Percentiles rank a stretch among this genome's conserved stretches.
Conservation (phyloP, 177 flowering plant species). For the Vitis hybrid region DNA sequence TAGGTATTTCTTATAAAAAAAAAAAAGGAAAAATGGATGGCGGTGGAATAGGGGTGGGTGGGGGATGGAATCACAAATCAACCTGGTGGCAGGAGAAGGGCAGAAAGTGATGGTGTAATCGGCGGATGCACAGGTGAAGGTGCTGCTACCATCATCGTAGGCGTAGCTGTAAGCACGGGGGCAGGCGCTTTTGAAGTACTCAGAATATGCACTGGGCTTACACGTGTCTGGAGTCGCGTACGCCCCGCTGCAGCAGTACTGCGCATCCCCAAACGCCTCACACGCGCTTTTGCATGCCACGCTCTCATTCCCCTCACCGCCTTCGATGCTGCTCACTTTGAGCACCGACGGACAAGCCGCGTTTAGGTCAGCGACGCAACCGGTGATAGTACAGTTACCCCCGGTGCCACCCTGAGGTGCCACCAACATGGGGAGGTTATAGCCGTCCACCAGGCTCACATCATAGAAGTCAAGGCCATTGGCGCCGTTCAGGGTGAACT, state of each 20-base stretch:
- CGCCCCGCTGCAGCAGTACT: slow-evolving; percentile 77
- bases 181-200: slow-evolving; percentile 67
- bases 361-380: slow-evolving; percentile 66
- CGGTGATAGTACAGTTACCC: slow-evolving; percentile 62
- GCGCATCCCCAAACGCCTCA: slow-evolving; percentile 66
- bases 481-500: slow-evolving; percentile 67
- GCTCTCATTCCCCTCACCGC: slow-evolving; percentile 15
- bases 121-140: slow-evolving; percentile 72
- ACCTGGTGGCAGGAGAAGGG: slow-evolving; percentile 59
- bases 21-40: background rate
- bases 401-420: slow-evolving; percentile 42
- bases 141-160: slow-evolving; percentile 80
- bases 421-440: slow-evolving; percentile 65
- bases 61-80: background rate
- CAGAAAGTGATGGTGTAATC: slow-evolving; percentile 78
- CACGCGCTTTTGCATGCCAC: slow-evolving; percentile 95
- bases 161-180: slow-evolving; percentile 92
- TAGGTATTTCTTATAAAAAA: background rate
- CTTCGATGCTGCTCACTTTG: slow-evolving; percentile 28
- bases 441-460: slow-evolving; percentile 82
- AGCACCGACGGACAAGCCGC: slow-evolving; percentile 58
- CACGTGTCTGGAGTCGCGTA: slow-evolving; percentile 66
- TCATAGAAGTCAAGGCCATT: slow-evolving; percentile 73
- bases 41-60: background rate
- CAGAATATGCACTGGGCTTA: slow-evolving; percentile 56